Evolutionary conservation across 2,329 filamentous ascomycete species (phyloP).

Genomic region (Phialocephala sp.): DNA sequence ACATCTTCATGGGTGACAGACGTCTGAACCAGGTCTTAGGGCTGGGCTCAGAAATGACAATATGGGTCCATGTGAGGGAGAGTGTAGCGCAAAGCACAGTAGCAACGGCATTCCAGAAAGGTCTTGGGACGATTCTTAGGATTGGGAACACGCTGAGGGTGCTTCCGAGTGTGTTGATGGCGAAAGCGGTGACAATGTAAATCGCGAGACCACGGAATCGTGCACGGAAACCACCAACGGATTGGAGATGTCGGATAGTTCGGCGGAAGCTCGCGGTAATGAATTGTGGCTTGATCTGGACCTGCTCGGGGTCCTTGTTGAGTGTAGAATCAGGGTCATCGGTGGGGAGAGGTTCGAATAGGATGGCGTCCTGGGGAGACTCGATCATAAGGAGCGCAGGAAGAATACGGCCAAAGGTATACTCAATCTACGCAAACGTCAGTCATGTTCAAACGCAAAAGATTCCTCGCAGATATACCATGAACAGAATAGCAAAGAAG

Average conservation of each 20-base stretch:
- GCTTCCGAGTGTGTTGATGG: constrained; percentile 38
- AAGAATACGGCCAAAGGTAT: constrained; percentile 65
- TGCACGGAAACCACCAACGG: constrained; percentile 67
- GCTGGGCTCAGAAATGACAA: constrained; percentile 76
- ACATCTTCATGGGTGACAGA: constrained; percentile 68
- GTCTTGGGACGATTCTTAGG: constrained; percentile 43
- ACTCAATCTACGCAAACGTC: constrained; percentile 49
- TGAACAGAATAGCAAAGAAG: constrained; percentile 24
- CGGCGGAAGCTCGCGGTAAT: constrained; percentile 65
- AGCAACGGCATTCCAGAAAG: constrained; percentile 60
- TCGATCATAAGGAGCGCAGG: constrained; percentile 69
- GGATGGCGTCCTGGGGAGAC: constrained; percentile 54
- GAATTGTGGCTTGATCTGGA: constrained; percentile 56
- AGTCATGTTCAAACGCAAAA: constrained; percentile 8
- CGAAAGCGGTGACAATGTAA: constrained; percentile 53
- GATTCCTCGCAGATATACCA: constrained; percentile 23
- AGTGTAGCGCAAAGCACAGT: constrained; percentile 70
- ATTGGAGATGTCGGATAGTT: constrained; percentile 65
- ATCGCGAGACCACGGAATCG: constrained; percentile 71
- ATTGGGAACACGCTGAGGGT: constrained; percentile 50
- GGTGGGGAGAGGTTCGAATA: constrained; percentile 50
- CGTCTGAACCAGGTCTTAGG: constrained; percentile 65
- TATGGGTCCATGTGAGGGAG: constrained; percentile 82
- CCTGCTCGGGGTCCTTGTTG: constrained; percentile 47
- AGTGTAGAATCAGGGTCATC: constrained; percentile 42